Conservation (phyloP, 305 asterid species). For the Fraxinus platypoda region DNA sequence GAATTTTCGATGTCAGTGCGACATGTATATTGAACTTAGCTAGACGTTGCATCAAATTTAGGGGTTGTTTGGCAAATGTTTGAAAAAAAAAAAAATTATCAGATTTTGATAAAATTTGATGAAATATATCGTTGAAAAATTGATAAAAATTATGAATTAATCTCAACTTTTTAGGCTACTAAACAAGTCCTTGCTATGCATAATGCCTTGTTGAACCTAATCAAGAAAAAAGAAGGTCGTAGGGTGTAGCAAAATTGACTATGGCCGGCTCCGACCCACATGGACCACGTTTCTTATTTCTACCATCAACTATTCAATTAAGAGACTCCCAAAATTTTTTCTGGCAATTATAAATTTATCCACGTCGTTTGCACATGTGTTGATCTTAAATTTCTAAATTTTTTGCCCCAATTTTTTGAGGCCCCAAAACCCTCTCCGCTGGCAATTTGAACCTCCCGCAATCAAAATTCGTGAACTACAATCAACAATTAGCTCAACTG, state of each 20-base stretch:
- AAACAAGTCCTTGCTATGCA: background rate
- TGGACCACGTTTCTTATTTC: conserved; percentile 6
- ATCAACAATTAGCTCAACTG: conserved; percentile 14
- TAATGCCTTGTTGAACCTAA: background rate
- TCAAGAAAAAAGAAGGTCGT: background rate
- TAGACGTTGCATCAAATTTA: background rate
- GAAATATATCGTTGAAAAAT: background rate
- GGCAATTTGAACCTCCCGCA: conserved; percentile 3
- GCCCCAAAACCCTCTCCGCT: conserved; percentile 5
- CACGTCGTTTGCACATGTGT: background rate
- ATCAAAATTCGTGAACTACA: conserved; percentile 33
- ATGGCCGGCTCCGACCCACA: conserved; percentile 16
- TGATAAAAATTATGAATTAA: background rate
- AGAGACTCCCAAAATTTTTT: background rate
- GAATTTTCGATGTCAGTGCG: background rate
- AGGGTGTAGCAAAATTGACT: background rate
- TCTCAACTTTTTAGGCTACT: background rate
- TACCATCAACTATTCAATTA: background rate
- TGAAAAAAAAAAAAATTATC: too few relatives aligned
- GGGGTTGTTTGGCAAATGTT: background rate
- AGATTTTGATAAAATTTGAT: background rate
- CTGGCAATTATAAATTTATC: background rate
- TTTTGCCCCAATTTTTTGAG: conserved; percentile 16
- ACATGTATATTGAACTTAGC: background rate
- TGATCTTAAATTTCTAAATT: background rate